Evolutionary conservation across 495 filamentous ascomycete species (phyloP).

Genomic region (Trichoderma asperelloides): DNA sequence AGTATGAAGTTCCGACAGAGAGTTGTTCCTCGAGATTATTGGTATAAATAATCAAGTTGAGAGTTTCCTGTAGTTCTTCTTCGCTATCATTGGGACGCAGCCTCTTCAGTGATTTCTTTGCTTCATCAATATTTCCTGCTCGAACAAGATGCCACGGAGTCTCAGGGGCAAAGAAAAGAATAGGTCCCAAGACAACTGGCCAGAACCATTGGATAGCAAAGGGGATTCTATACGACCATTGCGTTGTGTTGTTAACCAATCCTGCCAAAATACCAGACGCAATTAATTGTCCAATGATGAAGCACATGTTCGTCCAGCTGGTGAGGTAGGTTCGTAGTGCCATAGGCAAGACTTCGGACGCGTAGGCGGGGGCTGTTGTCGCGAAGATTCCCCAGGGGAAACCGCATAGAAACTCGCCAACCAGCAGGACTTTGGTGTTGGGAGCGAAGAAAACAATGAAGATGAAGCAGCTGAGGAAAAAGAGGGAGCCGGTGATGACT

Average conservation of each 20-base stretch:
- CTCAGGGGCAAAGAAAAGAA: slow-evolving; percentile 54
- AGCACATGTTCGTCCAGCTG: slow-evolving; percentile 65
- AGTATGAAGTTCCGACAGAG: slow-evolving; percentile 47
- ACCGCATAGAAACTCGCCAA: slow-evolving; percentile 53
- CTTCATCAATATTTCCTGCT: slow-evolving; percentile 44
- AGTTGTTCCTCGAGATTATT: slow-evolving; percentile 54
- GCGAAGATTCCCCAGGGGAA: slow-evolving; percentile 57
- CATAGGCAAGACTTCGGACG: slow-evolving; percentile 59
- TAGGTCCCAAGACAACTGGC: slow-evolving; percentile 56
- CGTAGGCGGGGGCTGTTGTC: slow-evolving; percentile 60
- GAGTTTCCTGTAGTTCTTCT: slow-evolving; percentile 50
- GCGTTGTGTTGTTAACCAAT: slow-evolving; percentile 39
- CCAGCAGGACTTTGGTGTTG: slow-evolving; percentile 49
- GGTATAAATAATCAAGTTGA: slow-evolving; percentile 66
- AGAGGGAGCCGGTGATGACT: slow-evolving; percentile 32
- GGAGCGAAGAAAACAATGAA: slow-evolving; percentile 54
- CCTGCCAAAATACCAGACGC: slow-evolving; percentile 53
- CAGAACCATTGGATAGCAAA: slow-evolving; percentile 68
- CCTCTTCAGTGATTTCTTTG: slow-evolving; percentile 49
- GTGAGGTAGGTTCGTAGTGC: slow-evolving; percentile 57
- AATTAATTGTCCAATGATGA: slow-evolving; percentile 63
- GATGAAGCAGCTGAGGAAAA: slow-evolving; percentile 37
- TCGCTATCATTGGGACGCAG: slow-evolving; percentile 42
- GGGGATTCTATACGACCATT: slow-evolving; percentile 58
- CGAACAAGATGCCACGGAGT: slow-evolving; percentile 65